Evolutionary conservation across 306 rosid genomes (phyloP), one percentile per base, ranked within the genome.

Genomic region (Fragaria vesca): DNA sequence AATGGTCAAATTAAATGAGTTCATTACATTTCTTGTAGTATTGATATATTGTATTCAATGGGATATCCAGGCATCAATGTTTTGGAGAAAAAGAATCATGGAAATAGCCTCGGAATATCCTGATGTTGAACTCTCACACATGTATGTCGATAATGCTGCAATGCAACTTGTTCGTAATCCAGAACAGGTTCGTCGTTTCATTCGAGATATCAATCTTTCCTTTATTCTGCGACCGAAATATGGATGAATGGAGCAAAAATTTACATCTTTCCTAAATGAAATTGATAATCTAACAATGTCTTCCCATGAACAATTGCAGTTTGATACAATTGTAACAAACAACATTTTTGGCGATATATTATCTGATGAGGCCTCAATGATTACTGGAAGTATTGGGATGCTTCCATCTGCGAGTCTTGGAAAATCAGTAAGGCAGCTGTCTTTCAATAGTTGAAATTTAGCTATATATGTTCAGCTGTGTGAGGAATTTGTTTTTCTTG

Each of bases 321-420:
- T 95, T 42, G 97, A 95, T 84, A 91, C 96, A 36, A 88, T 95
- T 69, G 86, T 95, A 79, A 92, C 98, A 21, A 92, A 95, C 91
- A 95, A 92, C 86, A 95, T 92, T 82, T 95, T 95, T 75, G 97
- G 98, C 1, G 97, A 95, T 72, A 95, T 95, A 83, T 83, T 95
- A 82, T 92, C 98, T 2, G 98, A 95, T 72, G 98, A 90, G 85
- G 98, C 97, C 65, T 91, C 98, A 74, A 95, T 95, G 98, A 84
- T 95, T 62, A 90, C 98, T 2, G 98, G 97, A 87, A 95, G 98
- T 77, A 95, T 95, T 82, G 98, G 98, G 74, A 95, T 95, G 98
- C 97, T 95, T 82, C 98, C 98, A 77, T 95, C 98, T 71, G 98
- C 98, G 30, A 92, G 97, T 82, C 83, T 95, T 40, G 92, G 93